Evolutionary conservation across 2,329 filamentous ascomycete species (phyloP).

Genomic region (Stemphylium vesicarium): DNA sequence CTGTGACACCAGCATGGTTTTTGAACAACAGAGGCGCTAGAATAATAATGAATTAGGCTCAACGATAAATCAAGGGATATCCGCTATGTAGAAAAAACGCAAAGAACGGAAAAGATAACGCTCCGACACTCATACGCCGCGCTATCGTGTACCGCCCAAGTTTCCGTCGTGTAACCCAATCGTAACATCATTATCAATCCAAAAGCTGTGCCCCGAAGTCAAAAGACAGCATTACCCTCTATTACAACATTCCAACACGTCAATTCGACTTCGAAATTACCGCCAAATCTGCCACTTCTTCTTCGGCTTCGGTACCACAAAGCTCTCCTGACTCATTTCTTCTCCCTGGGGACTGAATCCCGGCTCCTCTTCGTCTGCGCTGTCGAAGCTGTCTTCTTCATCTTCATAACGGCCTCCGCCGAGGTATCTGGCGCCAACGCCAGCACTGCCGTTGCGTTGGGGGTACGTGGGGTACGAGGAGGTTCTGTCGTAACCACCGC

Average conservation of each 20-base stretch:
- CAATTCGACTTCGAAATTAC: conserved; percentile 1
- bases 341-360: conserved; percentile 40
- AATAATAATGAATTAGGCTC: neutral
- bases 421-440: conserved; percentile 39
- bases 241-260: neutral
- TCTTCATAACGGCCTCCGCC: conserved; percentile 42
- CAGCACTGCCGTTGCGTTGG: conserved; percentile 28
- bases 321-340: conserved; percentile 40
- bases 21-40: neutral
- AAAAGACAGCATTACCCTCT: neutral
- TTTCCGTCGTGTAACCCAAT: neutral
- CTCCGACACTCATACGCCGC: conserved; percentile 4
- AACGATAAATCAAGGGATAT: neutral
- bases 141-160: neutral
- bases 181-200: conserved; percentile 10
- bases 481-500: conserved; percentile 30
- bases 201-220: neutral
- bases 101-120: neutral
- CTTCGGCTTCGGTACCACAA: conserved; percentile 48
- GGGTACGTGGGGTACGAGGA: conserved; percentile 28
- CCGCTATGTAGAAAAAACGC: neutral
- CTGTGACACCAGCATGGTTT: neutral
- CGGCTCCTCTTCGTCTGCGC: conserved; percentile 27
- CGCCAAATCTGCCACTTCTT: conserved; percentile 49
- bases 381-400: conserved; percentile 37